Evolutionary conservation across 2,329 filamentous ascomycete species (phyloP), one percentile per base, ranked within the genome.

Genomic region (Venturia aucupariae): DNA sequence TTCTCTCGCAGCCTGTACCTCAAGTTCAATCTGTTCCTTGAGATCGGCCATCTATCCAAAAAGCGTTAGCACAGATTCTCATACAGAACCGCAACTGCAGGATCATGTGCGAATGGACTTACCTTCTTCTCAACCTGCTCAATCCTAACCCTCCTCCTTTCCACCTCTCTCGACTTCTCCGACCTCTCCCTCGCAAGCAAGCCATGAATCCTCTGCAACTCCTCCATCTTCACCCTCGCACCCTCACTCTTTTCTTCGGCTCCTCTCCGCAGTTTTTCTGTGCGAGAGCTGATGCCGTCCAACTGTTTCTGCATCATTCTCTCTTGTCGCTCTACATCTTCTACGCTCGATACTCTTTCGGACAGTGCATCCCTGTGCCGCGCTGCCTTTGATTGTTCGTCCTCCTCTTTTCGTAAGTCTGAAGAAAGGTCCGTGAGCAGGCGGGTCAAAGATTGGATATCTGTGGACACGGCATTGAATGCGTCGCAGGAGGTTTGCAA

Each of bases 91-190:
- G 4, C 41, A 6, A 38, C 35, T 38, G 35, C 8, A 15, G 61
- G 61, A 42, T 15, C 27, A 39, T 4, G 4, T 17, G 27, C 15
- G 46, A 22, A 65, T 60, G 65, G 35, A 72, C 80, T 70, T 80
- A 92, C 92, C 90, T 97, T 97, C 80, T 97, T 97, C 83, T 97
- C 93, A 10, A 91, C 96, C 79, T 97, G 92, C 77, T 99, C 94
- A 68, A 99, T 97, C 66, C 92, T 82, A n/a, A 97, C 90, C 69
- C 90, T 86, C 70, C 92, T 83, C 72, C 89, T 86, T 80, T 99
- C 94, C 79, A 97, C 95, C 72, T 97, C 93, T 65, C 90, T 88
- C 41, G 88, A 88, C 77, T 96, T 95, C 64, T 94, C 90, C 1
- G 84, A 84, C 67, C 92, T 83, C 80, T 99, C 93, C 72, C 93